Conservation (phyloP, 1,139 yeast genomes). For the Debaryomyces nepalensis region DNA sequence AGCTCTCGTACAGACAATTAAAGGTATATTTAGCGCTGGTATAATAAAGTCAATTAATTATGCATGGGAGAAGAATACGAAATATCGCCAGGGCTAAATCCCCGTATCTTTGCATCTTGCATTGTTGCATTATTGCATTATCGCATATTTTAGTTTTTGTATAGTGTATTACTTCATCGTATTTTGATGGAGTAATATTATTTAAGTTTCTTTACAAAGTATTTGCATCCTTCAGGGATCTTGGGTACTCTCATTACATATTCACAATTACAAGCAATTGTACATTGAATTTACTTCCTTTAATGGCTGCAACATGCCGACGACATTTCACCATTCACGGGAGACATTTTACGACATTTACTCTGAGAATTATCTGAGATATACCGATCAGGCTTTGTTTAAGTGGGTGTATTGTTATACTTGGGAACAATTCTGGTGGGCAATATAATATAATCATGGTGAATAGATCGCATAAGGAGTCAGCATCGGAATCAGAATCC, state of each 20-base stretch:
- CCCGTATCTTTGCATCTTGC: no score
- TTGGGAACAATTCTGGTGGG: neutral
- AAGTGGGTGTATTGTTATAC: slow-evolving; percentile 5
- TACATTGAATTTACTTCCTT: no score
- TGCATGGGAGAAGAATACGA: slow-evolving; percentile 70
- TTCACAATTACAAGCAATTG: no score
- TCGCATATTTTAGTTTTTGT: neutral
- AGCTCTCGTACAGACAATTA: slow-evolving; percentile 73
- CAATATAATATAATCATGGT: slow-evolving; percentile 11
- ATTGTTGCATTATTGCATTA: slow-evolving; percentile 4
- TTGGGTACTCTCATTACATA: no score
- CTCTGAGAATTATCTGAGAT: neutral
- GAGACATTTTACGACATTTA: neutral
- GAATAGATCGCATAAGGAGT: slow-evolving; percentile 31
- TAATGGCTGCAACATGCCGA: slow-evolving; percentile 1
- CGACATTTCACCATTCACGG: neutral
- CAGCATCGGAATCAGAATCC: slow-evolving; percentile 51
- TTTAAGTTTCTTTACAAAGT: no score
- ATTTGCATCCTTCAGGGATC: no score
- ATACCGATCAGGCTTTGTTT: neutral
- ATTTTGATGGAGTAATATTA: no score
- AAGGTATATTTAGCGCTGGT: slow-evolving; percentile 91
- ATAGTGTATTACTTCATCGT: neutral
- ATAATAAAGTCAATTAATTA: slow-evolving; percentile 69
- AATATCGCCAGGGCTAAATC: slow-evolving; percentile 25